A percentile compares a stretch with the other conserved stretches of the same genome.
phyloP scores from a whole-genome alignment of 2,329 filamentous ascomycete species.

The Colletotrichum sp. region DNA sequence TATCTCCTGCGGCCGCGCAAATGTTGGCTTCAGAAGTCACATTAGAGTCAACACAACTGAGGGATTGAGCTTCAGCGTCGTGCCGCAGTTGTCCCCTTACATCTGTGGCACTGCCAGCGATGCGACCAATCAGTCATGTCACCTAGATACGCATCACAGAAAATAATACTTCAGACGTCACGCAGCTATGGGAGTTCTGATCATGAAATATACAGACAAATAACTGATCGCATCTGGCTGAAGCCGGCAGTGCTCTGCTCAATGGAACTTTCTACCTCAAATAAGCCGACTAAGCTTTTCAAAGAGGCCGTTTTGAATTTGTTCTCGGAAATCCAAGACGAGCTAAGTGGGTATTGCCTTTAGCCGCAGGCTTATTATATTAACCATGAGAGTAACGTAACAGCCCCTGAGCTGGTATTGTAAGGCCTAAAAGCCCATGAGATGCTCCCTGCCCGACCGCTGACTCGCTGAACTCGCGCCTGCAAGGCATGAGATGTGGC shows the following conservation, averaged over 20 bases:
- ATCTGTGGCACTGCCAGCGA: not conserved
- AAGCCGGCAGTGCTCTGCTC: not conserved
- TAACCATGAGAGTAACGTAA: not conserved
- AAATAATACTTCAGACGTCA: not conserved
- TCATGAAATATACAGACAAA: not conserved
- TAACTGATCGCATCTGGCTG: not conserved
- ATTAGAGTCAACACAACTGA: not conserved
- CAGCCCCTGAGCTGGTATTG: not conserved
- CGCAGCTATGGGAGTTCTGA: not conserved
- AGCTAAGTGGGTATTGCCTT: not conserved
- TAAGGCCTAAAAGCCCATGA: not conserved
- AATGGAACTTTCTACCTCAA: not conserved
- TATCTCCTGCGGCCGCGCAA: not conserved
- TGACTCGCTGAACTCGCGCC: not conserved
- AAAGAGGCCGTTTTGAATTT: not conserved
- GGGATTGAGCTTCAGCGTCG: not conserved
- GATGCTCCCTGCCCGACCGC: not conserved
- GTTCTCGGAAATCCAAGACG: not conserved
- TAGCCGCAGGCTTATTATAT: not conserved
- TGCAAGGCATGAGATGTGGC: not conserved
- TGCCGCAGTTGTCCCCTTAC: not conserved
- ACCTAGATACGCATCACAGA: accelerated
- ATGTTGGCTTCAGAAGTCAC: not conserved
- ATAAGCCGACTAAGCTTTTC: not conserved
- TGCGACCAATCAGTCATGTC: not conserved